These are phyloP conservation scores for Schizonepeta tenuifolia DNA, from an alignment of 257 asterid genomes.

Conservation along the genomic window DNA sequence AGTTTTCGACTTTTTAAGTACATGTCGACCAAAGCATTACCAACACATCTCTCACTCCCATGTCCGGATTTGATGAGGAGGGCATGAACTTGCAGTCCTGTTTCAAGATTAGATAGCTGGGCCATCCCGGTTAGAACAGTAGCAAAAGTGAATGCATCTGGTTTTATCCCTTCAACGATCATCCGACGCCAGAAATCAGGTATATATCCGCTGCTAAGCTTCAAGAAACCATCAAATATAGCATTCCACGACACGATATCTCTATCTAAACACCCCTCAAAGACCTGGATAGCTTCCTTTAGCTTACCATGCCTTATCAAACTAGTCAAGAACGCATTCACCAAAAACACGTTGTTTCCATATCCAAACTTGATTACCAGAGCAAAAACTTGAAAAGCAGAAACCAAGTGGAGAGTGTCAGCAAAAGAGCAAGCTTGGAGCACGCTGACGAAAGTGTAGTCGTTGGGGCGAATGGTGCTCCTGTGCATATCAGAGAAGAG, in stretches of 20 bases:
- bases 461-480: slow-evolving; percentile 54
- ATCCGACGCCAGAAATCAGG: slow-evolving; percentile 60
- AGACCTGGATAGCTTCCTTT: slow-evolving; percentile 52
- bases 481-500: slow-evolving; percentile 55
- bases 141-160: slow-evolving; percentile 68
- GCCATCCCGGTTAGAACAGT: slow-evolving; percentile 73
- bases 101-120: slow-evolving; percentile 54
- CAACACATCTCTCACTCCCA: slow-evolving; percentile 63
- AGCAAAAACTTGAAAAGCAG: slow-evolving; percentile 56
- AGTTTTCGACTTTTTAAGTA: slow-evolving; percentile 58
- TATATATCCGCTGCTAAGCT: slow-evolving; percentile 39
- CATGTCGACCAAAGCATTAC: slow-evolving; percentile 76
- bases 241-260: slow-evolving; percentile 85
- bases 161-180: slow-evolving; percentile 56
- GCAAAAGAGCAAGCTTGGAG: slow-evolving; percentile 66
- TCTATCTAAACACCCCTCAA: slow-evolving; percentile 43
- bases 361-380: slow-evolving; percentile 64
- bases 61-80: slow-evolving; percentile 63
- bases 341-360: slow-evolving; percentile 51
- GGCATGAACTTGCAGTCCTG: slow-evolving; percentile 66
- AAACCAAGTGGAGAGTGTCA: slow-evolving; percentile 44
- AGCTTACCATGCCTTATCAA: slow-evolving; percentile 57
- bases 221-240: slow-evolving; percentile 60
- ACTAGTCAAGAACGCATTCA: slow-evolving; percentile 60
- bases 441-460: slow-evolving; percentile 69